Conservation (phyloP, 2,329 filamentous ascomycete genomes). For the Alternaria triticimaculans region DNA sequence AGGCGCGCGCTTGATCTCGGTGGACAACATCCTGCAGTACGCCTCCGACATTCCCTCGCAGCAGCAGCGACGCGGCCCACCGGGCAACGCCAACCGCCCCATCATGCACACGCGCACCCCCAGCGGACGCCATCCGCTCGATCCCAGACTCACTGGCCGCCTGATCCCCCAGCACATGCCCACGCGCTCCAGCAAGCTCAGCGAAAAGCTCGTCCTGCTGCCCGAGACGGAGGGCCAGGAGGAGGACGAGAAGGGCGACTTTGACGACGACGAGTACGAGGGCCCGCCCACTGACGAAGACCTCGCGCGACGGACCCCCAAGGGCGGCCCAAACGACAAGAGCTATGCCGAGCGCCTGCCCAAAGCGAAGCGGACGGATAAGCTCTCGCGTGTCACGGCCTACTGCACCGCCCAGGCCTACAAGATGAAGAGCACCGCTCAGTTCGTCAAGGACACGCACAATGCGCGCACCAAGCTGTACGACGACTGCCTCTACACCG, state of each 20-base stretch:
- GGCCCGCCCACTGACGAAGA: slow-evolving; percentile 73
- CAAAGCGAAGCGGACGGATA: slow-evolving; percentile 85
- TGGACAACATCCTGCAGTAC: slow-evolving; percentile 95
- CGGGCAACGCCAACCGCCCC: slow-evolving; percentile 59
- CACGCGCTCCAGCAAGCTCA: slow-evolving; percentile 88
- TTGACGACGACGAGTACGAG: slow-evolving; percentile 62
- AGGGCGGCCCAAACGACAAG: slow-evolving; percentile 72
- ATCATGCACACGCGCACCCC: slow-evolving; percentile 56
- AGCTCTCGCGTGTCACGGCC: slow-evolving; percentile 87
- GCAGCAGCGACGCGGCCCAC: slow-evolving; percentile 81
- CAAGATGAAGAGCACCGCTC: slow-evolving; percentile 85
- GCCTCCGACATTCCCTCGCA: slow-evolving; percentile 94
- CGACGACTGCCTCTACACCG: slow-evolving; percentile 94
- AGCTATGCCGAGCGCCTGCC: slow-evolving; percentile 93
- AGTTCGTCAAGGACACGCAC: slow-evolving; percentile 87
- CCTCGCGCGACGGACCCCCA: slow-evolving; percentile 66
- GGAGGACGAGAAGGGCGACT: slow-evolving; percentile 61
- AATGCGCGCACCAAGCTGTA: slow-evolving; percentile 94
- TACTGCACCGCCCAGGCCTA: slow-evolving; percentile 96
- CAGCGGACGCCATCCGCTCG: slow-evolving; percentile 59
- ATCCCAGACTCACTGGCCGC: slow-evolving; percentile 64
- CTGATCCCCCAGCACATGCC: slow-evolving; percentile 70
- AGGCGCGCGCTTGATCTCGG: slow-evolving; percentile 71
- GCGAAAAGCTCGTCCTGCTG: slow-evolving; percentile 93
- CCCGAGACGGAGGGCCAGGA: slow-evolving; percentile 74